Evolutionary conservation across 805 yeast genomes (phyloP), one percentile per base, ranked within the genome.

Genomic region (Candida chauliodis): DNA sequence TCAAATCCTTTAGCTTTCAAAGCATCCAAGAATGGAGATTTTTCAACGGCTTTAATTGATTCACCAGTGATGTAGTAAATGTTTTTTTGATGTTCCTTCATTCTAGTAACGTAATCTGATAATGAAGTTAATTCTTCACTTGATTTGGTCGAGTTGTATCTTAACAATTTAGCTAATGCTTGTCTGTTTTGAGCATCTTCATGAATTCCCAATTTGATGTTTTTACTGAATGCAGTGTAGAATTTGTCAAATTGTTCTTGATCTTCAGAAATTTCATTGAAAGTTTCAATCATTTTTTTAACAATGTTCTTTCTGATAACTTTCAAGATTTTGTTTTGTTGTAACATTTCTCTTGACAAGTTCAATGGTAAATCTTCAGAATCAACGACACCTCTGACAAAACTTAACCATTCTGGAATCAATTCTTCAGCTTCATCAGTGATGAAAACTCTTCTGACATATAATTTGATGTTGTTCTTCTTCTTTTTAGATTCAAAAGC

Each of bases 71-170:
- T 93, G 81, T 79, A 93, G 83, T 93, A 93, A 63, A 93, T 87
- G 79, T 93, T 93, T 93, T 93, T 90, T 79, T 93, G 99, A 78
- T 88, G 96, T 75, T 89, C 97, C 68, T 93, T 96, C 99, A 93
- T 93, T 76, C 98, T 86, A 53, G 98, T 91, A 50, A 93, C 95
- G 75, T 93, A 93, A 76, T 93, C 99, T 53, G 95, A 72, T 61
- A 93, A 79, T 27, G 98, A 91, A 52, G 97, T 91, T 68, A 76
- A 66, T 77, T 93, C 99, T 62, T 91, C 99, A 56, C 79, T 62
- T 50, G 96, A 83, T 78, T 90, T 91, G 62, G 98, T 90, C 42
- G 98, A 89, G 84, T 89, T 78, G 84, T 79, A 93, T 77, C 99
- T 85, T 73, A 93, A 79, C 63, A 93, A 79, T 77, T 93, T 93